Evolutionary conservation across 1,284 basidiomycete genomes (phyloP), one percentile per base, ranked within the genome.

Genomic region (Cutaneotrichosporon cutaneum): DNA sequence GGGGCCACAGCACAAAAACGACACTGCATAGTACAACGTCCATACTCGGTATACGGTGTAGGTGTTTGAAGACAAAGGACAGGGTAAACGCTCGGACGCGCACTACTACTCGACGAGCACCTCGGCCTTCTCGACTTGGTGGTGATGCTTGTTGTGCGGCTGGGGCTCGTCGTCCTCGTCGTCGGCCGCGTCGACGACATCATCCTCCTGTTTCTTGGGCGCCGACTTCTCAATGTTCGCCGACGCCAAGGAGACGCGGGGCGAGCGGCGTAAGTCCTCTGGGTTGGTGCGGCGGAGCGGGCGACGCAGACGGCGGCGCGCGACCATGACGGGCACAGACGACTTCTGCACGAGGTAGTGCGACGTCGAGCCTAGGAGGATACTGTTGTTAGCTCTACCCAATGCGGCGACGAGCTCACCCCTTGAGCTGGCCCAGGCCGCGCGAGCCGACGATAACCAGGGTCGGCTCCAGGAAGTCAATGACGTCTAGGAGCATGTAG

Each of bases 391-490:
- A 63, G 58, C 48, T 26, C 36, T 27, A 27, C 32, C 24, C 24
- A 33, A 39, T 22, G 30, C 9, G n/a, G n/a, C n/a, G n/a, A n/a
- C n/a, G n/a, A 13, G 70, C 86, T 65, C 61, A 92, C 90, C 92
- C 94, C 75, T 95, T 95, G 60, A 98, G 79, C 70, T 92, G 89
- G 26, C 90, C 87, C 32, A 96, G 72, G 63, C 95, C 95, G 61
- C 95, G 88, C 21, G 92, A 95, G 6, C 95, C 95, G 10, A 98
- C 94, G 58, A 99, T 94, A 30, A 95, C 84, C 88, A 98, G 92
- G 3, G 88, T 89, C 1, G 95, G 95, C 65, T 94, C 88, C 56
- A 89, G 83, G 73, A 91, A 88, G 76, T 98, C 95, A 47, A 97
- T 89, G 61, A 97, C 85, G 74, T 95, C 91, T 27, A 98, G 82